Evolutionary conservation across 495 filamentous ascomycete genomes (phyloP).

Genomic region (Aspergillus sclerotioniger): DNA sequence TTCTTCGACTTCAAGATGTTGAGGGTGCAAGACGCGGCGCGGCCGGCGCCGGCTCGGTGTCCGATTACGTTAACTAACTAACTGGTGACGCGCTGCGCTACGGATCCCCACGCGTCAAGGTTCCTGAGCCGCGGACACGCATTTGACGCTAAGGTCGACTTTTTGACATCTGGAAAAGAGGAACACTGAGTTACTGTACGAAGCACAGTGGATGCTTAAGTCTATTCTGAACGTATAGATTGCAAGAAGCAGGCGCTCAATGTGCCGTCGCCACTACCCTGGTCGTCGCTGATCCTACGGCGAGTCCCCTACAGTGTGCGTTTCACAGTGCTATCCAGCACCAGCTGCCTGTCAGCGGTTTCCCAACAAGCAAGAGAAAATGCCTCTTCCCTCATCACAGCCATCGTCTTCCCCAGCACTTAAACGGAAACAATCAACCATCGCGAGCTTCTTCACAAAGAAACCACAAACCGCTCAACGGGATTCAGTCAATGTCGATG

Average conservation of each 20-base stretch:
- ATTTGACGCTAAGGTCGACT: background rate
- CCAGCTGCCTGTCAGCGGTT: background rate
- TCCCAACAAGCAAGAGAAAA: constrained; percentile 15
- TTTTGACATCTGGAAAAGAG: background rate
- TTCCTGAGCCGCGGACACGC: background rate
- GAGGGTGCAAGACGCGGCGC: no score
- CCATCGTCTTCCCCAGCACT: constrained; percentile 38
- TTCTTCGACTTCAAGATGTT: no score
- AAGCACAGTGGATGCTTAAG: background rate
- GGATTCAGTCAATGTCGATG: constrained; percentile 11
- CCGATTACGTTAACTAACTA: background rate
- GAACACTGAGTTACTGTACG: background rate
- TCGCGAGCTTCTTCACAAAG: constrained; percentile 83
- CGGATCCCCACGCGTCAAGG: background rate
- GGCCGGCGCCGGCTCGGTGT: no score
- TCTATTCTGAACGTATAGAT: background rate
- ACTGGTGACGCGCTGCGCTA: background rate
- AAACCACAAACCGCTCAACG: constrained; percentile 43
- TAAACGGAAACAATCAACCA: constrained; percentile 70
- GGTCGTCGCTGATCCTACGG: background rate
- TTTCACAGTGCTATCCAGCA: background rate
- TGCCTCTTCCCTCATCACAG: constrained; percentile 42
- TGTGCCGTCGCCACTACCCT: background rate
- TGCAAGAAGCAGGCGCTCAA: background rate
- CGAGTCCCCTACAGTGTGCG: background rate